Evolutionary conservation across 176 grass and related monocot species (phyloP).

Genomic region (Metroxylon sagu): DNA sequence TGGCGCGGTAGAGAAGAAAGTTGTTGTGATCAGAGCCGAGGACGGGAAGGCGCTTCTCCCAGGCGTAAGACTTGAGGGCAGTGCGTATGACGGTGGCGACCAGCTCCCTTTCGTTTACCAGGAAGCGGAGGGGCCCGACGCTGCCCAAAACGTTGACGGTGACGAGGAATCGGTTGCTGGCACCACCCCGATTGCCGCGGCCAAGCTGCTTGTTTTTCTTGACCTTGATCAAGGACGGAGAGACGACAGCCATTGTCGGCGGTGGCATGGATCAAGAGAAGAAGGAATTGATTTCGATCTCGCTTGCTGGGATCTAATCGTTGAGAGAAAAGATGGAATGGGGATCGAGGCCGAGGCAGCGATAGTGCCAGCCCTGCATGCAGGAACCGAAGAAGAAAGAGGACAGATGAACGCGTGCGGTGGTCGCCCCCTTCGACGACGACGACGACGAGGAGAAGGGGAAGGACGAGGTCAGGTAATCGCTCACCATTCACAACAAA

Average conservation of each 20-base stretch:
- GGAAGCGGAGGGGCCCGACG: conserved; percentile 59
- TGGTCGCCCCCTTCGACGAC: conserved; percentile 24
- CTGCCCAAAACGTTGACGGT: conserved; percentile 71
- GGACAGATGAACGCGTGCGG: conserved; percentile 13
- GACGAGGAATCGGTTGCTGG: conserved; percentile 38
- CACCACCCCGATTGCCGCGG: conserved; percentile 10
- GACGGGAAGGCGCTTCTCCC: conserved; percentile 53
- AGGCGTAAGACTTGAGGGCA: conserved; percentile 49
- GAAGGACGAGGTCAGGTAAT: conserved; percentile 24
- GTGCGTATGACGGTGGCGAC: conserved; percentile 32
- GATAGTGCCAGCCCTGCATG: conserved; percentile 92
- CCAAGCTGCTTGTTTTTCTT: conserved; percentile 11
- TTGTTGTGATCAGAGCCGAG: conserved; percentile 35
- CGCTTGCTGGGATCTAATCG: background rate
- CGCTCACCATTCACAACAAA: conserved; percentile 73
- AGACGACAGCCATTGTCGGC: conserved; percentile 12
- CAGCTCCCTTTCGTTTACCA: conserved; percentile 53
- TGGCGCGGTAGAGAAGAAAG: conserved; percentile 54
- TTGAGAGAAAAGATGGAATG: conserved; percentile 13
- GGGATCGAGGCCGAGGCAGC: conserved; percentile 72
- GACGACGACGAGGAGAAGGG: background rate
- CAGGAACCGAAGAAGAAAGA: conserved; percentile 53
- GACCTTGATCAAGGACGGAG: conserved; percentile 27
- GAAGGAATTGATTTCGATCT: too few species aligned
- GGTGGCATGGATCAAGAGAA: too few species aligned